Conservation (phyloP, 2,329 filamentous ascomycete genomes). For the Shiraia bambusicola region DNA sequence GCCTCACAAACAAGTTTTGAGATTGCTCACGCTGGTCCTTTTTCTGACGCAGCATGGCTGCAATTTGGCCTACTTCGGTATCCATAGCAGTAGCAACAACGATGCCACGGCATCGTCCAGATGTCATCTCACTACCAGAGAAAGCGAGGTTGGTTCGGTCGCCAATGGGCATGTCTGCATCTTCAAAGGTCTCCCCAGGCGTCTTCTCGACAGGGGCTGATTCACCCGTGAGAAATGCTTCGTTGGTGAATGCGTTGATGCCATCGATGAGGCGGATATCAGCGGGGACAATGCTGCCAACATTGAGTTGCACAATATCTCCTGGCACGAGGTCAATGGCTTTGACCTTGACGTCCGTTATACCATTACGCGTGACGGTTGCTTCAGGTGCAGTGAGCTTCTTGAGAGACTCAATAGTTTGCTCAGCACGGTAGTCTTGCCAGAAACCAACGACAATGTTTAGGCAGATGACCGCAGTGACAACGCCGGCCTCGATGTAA, state of each 20-base stretch:
- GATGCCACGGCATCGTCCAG: constrained; percentile 68
- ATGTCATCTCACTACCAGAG: constrained; percentile 70
- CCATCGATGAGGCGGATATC: constrained; percentile 64
- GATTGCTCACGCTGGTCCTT: constrained; percentile 54
- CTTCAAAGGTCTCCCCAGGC: constrained; percentile 56
- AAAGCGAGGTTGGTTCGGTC: constrained; percentile 72
- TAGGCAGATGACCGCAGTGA: constrained; percentile 64
- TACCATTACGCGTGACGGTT: constrained; percentile 41
- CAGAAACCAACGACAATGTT: constrained; percentile 64
- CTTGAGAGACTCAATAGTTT: constrained; percentile 46
- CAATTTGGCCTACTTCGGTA: constrained; percentile 75
- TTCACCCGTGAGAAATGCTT: constrained; percentile 73
- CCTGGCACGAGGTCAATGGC: constrained; percentile 43
- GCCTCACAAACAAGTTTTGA: constrained; percentile 46
- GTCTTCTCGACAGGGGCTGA: constrained; percentile 68
- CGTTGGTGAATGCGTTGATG: constrained; percentile 75
- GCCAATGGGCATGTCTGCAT: constrained; percentile 56
- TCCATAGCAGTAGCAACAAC: constrained; percentile 71
- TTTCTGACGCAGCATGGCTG: constrained; percentile 64
- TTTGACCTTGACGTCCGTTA: constrained; percentile 38
- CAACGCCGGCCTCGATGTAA: constrained; percentile 64
- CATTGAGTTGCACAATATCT: constrained; percentile 43
- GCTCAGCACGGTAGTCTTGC: constrained; percentile 53
- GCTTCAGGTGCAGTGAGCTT: constrained; percentile 44
- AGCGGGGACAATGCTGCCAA: constrained; percentile 66